A percentile compares a stretch with the other conserved stretches of the same genome.
phyloP scores from a whole-genome alignment of 1,139 yeast species.

The Saccharomyces uvarum region DNA sequence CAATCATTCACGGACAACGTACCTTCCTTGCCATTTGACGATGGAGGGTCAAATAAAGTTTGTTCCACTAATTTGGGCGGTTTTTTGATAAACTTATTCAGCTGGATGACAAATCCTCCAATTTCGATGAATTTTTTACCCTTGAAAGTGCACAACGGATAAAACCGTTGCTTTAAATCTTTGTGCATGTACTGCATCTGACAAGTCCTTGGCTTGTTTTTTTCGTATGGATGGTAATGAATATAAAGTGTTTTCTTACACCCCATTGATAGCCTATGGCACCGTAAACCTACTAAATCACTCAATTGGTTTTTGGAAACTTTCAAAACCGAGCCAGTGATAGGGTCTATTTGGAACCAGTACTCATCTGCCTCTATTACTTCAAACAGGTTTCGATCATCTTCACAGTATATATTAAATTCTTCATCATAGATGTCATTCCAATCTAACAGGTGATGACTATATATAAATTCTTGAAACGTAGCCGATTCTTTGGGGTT shows the following conservation, averaged over 20 bases:
- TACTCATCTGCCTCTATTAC: background rate
- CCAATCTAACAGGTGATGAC: background rate
- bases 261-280: background rate
- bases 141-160: background rate
- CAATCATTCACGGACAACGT: background rate
- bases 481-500: background rate
- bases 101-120: background rate
- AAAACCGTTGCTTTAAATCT: background rate
- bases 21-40: background rate
- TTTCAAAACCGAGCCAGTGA: background rate
- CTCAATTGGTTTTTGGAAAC: background rate
- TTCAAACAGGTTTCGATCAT: background rate
- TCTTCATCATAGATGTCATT: background rate
- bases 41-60: background rate
- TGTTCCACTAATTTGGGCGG: background rate
- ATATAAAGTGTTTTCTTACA: background rate
- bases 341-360: background rate
- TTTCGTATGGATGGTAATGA: background rate
- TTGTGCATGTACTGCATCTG: background rate
- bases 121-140: background rate
- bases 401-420: background rate
- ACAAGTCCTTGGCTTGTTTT: background rate
- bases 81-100: background rate
- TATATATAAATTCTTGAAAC: background rate
- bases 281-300: background rate